Evolutionary conservation across 768 basidiomycete species (phyloP), one percentile per base, ranked within the genome.

Genomic region (Pulveroboletus sp.): DNA sequence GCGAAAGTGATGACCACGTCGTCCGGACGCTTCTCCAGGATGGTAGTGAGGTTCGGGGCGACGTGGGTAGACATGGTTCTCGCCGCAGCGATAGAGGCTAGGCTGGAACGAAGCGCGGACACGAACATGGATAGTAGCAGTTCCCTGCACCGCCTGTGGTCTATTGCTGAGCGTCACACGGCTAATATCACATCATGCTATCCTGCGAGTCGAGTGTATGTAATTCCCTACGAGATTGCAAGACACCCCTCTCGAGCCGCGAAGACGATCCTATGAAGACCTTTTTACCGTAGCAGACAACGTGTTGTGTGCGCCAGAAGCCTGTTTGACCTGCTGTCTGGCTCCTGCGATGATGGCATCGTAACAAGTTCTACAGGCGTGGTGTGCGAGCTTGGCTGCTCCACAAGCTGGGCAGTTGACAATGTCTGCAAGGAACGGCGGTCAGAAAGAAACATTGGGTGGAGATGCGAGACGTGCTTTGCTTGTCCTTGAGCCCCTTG

Each of bases 401-500:
- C 94, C 94, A 59, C 94, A 97, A 22, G 80, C 88, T n/a, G 89
- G 83, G 62, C 94, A 98, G 56, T 85, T 81, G 51, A 89, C 89
- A 56, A 98, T 81, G 64, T 94, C 94, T 98, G 48, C 7, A 43
- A 20, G 8, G 51, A 22, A 45, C 13, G 7, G 30, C 7, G 16
- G 51, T 57, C 30, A 62, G 49, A 41, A 38, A 43, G 27, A 24
- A 35, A 24, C 22, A 5, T 24, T 22, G 12, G 31, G 43, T 1
- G 27, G 40, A 37, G 45, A n/a, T n/a, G n/a, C 22, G 41, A 34
- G 27, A 52, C 56, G 8, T 70, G 93, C 95, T 93, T 52, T 83
- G 83, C 68, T 92, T 94, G 70, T 97, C 93, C 68, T 93, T 91
- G 60, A 96, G 71, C 1, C 93, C 93, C 69, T 98, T 98, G 69